These are phyloP conservation scores for Chaetomiaceae sp. DNA, from an alignment of 2,329 filamentous ascomycete genomes.

Conservation along the genomic window DNA sequence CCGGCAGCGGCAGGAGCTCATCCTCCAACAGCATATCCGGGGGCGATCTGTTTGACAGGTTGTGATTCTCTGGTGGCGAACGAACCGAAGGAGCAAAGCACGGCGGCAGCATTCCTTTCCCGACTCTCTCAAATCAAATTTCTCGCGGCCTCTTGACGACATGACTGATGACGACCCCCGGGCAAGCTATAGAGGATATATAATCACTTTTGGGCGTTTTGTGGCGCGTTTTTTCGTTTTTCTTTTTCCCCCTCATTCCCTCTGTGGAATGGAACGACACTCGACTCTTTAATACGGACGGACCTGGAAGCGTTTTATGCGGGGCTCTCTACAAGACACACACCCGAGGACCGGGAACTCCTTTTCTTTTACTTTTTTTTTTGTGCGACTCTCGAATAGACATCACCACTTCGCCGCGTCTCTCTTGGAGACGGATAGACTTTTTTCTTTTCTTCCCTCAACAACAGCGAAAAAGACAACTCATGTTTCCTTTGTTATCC, in stretches of 20 bases:
- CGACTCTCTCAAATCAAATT: background rate
- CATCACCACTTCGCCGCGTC: conserved; percentile 21
- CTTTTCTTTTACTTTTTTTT: no score
- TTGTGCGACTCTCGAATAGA: no score
- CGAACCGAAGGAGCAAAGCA: no score
- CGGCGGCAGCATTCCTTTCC: conserved; percentile 3
- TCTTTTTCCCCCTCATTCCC: conserved; percentile 3
- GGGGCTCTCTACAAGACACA: no score
- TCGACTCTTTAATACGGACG: conserved; percentile 16
- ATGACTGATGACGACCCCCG: conserved; percentile 21
- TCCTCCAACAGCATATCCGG: conserved; percentile 73
- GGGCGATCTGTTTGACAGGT: conserved; percentile 58
- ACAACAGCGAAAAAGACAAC: conserved; percentile 13
- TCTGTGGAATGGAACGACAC: conserved; percentile 12
- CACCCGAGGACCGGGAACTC: no score
- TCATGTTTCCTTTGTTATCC: conserved; percentile 5
- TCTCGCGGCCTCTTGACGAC: conserved; percentile 15
- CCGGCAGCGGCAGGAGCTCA: conserved; percentile 71
- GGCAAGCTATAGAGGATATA: conserved; percentile 23
- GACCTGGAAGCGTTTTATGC: conserved; percentile 6
- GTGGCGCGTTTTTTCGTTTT: conserved; percentile 16
- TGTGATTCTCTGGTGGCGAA: conserved; percentile 28
- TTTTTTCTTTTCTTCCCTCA: conserved; percentile 12
- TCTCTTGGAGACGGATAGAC: conserved; percentile 21
- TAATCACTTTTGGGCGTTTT: no score